These are phyloP conservation scores for Heritiera littoralis DNA, from an alignment of 345 rosid species.

Conservation along the genomic window DNA sequence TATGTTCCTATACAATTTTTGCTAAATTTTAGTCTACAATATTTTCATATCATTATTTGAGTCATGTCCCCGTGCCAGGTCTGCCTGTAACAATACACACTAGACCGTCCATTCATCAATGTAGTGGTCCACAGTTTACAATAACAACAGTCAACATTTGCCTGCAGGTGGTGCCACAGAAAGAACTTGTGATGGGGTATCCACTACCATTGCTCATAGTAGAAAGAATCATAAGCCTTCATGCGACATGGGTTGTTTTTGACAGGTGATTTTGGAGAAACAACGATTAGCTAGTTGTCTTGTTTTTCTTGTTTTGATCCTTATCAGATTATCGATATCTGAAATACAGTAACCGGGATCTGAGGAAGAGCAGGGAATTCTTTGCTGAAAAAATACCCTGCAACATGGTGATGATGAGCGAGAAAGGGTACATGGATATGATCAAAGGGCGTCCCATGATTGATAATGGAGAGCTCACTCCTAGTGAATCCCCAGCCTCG, in stretches of 20 bases:
- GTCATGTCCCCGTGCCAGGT: no score
- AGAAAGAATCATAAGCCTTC: constrained; percentile 43
- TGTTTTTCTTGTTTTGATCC: not conserved
- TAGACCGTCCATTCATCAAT: not conserved
- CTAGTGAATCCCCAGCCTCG: constrained; percentile 36
- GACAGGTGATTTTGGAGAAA: constrained; percentile 32
- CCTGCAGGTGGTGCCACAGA: constrained; percentile 42
- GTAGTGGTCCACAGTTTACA: not conserved
- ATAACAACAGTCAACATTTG: not conserved
- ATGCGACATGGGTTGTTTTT: constrained; percentile 52
- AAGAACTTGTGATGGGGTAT: constrained; percentile 58
- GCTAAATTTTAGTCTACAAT: no score
- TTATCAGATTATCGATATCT: not conserved
- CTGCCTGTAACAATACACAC: no score
- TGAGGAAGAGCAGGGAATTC: constrained; percentile 40
- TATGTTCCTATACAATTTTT: no score
- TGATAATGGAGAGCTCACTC: constrained; percentile 22
- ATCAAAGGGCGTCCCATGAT: constrained; percentile 35
- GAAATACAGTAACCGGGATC: constrained; percentile 31
- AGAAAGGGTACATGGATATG: constrained; percentile 40
- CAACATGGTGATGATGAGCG: constrained; percentile 51
- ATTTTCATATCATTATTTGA: no score
- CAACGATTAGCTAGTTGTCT: not conserved
- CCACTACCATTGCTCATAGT: constrained; percentile 36
- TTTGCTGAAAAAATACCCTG: constrained; percentile 40